Percentiles rank a stretch among this genome's conserved stretches.
Evolutionary conservation across 2,329 filamentous ascomycete species (phyloP).

Genomic region (Botrytis deweyae): DNA sequence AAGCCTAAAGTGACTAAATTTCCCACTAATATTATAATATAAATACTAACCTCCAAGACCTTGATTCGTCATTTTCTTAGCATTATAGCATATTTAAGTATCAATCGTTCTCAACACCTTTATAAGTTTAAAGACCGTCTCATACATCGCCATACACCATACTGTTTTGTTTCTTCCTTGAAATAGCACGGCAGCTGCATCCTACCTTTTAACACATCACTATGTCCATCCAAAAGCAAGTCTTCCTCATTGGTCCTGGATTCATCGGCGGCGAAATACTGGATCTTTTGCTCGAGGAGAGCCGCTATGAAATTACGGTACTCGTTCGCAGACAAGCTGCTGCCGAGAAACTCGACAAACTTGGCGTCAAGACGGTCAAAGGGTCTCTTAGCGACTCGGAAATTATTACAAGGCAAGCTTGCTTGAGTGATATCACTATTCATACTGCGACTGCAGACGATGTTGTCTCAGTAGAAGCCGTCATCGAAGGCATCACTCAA

Average conservation of each 20-base stretch:
- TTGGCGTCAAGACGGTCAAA: not conserved
- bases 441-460: not conserved
- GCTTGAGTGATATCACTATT: not conserved
- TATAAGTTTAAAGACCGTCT: not conserved
- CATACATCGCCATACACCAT: not conserved
- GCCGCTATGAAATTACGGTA: not conserved
- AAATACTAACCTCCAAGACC: too few species aligned
- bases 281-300: not conserved
- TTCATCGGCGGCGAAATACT: not conserved
- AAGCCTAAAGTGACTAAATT: too few species aligned
- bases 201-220: not conserved
- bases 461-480: not conserved
- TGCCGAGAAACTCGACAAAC: not conserved
- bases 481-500: not conserved
- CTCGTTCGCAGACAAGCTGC: not conserved
- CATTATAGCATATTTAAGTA: not conserved
- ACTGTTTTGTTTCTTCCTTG: not conserved
- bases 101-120: not conserved
- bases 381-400: not conserved
- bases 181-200: not conserved
- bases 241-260: not conserved
- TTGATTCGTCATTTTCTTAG: not conserved
- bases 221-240: not conserved
- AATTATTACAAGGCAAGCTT: not conserved
- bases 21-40: too few species aligned